Conservation (phyloP, 495 filamentous ascomycete genomes). For the Cryomyces minteri region DNA sequence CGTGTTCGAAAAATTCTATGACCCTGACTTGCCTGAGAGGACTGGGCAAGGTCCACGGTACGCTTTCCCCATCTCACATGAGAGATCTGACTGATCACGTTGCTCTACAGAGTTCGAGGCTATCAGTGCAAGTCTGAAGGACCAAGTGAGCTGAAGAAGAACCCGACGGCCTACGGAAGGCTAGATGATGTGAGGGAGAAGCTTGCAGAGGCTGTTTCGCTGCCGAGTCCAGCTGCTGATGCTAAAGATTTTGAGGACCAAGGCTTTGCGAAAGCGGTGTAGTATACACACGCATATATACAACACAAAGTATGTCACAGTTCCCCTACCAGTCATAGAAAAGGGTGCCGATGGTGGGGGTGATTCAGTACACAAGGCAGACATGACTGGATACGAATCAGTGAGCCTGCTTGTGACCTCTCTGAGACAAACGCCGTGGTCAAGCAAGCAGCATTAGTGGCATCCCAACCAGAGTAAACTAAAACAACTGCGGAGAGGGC, state of each 20-base stretch:
- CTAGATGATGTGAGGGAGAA: constrained; percentile 32
- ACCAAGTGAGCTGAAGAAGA: constrained; percentile 45
- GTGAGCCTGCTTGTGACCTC: too few species aligned
- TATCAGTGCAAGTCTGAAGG: constrained; percentile 62
- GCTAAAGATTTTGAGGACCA: constrained; percentile 36
- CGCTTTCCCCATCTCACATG: not conserved
- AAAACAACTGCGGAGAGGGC: too few species aligned
- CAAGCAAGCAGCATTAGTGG: too few species aligned
- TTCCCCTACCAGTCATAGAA: too few species aligned
- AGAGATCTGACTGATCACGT: not conserved
- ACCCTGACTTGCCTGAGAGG: constrained; percentile 45
- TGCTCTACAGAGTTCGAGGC: constrained; percentile 41
- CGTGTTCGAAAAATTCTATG: constrained; percentile 43
- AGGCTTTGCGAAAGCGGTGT: constrained; percentile 38
- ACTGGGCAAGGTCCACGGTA: constrained; percentile 65
- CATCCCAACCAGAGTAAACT: too few species aligned
- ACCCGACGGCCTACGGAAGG: constrained; percentile 42
- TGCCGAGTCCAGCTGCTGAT: constrained; percentile 29
- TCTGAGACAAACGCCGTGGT: too few species aligned
- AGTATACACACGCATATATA: too few species aligned
- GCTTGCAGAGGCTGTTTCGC: constrained; percentile 26
- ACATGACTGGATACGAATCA: too few species aligned
- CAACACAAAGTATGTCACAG: too few species aligned
- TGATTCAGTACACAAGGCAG: too few species aligned
- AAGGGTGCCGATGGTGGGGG: too few species aligned